Evolutionary conservation across 164 flowering plant genomes (phyloP), one percentile per base, ranked within the genome.

Genomic region (Tetrastigma voinierianum): DNA sequence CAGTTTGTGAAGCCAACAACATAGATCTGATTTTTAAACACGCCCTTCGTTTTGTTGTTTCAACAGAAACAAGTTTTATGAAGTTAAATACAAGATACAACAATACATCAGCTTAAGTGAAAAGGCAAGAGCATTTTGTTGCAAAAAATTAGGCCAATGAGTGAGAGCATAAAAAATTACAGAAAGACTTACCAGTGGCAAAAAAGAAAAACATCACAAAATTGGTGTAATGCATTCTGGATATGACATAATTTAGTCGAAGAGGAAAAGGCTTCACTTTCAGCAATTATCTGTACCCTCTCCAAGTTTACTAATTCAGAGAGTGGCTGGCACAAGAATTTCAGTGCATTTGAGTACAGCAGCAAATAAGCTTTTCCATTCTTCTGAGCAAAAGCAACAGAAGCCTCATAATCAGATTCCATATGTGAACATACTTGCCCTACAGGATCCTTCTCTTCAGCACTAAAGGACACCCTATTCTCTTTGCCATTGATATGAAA

Each of bases 261-360:
- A 68, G 46, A 52, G 15, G 75, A 57, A n/a, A n/a, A n/a, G n/a
- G 10, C 70, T 69, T 75, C 83, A 44, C 56, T 65, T 73, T 74
- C 86, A 49, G 59, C 25, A 51, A 86, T 24, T 61, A 87, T 71
- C 52, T 74, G 70, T 59, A 74, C 81, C 68, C 79, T 77, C 54
- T 71, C 75, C 46, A 72, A 76, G 71, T 74, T 75, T 45, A 90
- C 78, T 32, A 74, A 67, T n/a, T 88, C 89, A 51, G 90, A 81
- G 63, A 93, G 81, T 47, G 93, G 87, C 62, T 76, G 70, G 67
- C 96, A 90, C 71, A 91, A 74, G 72, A 88, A 89, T 60, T 76
- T 77, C 75, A 90, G 64, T 17, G 92, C 91, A 66, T 78, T 72
- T 60, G 80, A 76, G 77, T 81, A 86, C 16, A 74, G 72, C 4